These are phyloP conservation scores for Clitoria ternatea DNA, from an alignment of 306 rosid species.

Conservation along the genomic window DNA sequence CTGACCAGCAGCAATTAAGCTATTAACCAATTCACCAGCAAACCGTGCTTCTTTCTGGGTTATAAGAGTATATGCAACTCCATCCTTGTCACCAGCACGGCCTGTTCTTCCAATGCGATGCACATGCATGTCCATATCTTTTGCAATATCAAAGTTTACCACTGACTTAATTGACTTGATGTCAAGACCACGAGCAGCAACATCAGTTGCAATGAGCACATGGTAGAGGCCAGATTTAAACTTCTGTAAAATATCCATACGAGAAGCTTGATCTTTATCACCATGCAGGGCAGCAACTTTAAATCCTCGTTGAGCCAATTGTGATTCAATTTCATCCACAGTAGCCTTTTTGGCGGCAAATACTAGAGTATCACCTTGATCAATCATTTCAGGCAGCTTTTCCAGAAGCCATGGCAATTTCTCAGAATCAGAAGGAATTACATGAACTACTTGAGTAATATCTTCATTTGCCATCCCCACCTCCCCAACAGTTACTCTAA, in stretches of 20 bases:
- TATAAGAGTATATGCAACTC: slow-evolving; percentile 87
- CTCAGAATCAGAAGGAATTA: slow-evolving; percentile 81
- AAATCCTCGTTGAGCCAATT: slow-evolving; percentile 58
- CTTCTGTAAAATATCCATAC: slow-evolving; percentile 88
- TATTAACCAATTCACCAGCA: slow-evolving; percentile 93
- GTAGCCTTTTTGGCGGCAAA: slow-evolving; percentile 93
- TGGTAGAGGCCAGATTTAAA: slow-evolving; percentile 88
- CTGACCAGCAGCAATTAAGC: slow-evolving; percentile 96
- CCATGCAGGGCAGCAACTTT: slow-evolving; percentile 96
- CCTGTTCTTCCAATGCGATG: slow-evolving; percentile 99
- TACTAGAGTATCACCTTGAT: slow-evolving; percentile 86
- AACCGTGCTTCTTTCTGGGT: slow-evolving; percentile 92
- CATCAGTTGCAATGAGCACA: slow-evolving; percentile 96
- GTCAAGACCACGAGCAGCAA: slow-evolving; percentile 99
- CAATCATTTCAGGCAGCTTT: slow-evolving; percentile 79
- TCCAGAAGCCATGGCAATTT: slow-evolving; percentile 88
- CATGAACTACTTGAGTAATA: slow-evolving; percentile 93
- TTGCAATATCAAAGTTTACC: slow-evolving; percentile 94
- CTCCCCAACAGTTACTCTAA: slow-evolving; percentile 93
- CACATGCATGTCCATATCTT: slow-evolving; percentile 99
- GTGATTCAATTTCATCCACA: slow-evolving; percentile 91
- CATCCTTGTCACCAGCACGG: slow-evolving; percentile 99
- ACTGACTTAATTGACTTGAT: slow-evolving; percentile 96
- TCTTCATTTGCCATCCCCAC: slow-evolving; percentile 99
- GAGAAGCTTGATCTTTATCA: slow-evolving; percentile 96